These are phyloP conservation scores for Ophiobolus disseminans DNA, from an alignment of 2,329 filamentous ascomycete genomes.

Conservation along the genomic window DNA sequence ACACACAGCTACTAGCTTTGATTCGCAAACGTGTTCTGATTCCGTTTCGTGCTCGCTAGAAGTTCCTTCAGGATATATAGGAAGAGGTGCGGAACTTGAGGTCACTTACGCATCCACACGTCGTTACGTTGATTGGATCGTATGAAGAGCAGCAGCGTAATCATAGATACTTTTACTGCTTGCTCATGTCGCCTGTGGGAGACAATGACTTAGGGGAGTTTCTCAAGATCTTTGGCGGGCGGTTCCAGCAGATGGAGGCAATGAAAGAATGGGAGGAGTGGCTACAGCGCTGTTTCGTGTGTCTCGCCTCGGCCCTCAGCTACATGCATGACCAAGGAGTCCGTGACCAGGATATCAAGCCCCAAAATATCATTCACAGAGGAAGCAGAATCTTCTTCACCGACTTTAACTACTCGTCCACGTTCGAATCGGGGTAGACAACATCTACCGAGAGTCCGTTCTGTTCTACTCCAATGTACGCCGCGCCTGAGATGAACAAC, in stretches of 20 bases:
- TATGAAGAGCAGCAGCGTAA: conserved; percentile 11
- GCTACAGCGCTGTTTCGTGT: conserved; percentile 13
- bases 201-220: conserved; percentile 20
- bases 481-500: conserved; percentile 14
- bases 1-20: conserved; percentile 6
- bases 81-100: conserved; percentile 18
- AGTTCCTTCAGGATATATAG: conserved; percentile 7
- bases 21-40: conserved; percentile 23
- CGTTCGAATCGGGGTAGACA: conserved; percentile 4
- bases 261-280: background rate
- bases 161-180: conserved; percentile 13
- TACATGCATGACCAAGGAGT: conserved; percentile 20
- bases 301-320: conserved; percentile 19
- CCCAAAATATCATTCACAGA: conserved; percentile 22
- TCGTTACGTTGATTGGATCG: conserved; percentile 20
- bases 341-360: conserved; percentile 28
- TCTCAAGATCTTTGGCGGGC: conserved; percentile 12
- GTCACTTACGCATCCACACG: conserved; percentile 12
- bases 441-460: conserved; percentile 14
- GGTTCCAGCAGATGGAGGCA: background rate
- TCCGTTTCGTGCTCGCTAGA: conserved; percentile 2
- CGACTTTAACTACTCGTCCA: conserved; percentile 22
- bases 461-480: conserved; percentile 9
- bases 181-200: conserved; percentile 22
- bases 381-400: conserved; percentile 18